phyloP scores from a whole-genome alignment of 2,329 filamentous ascomycete species.

The Cercospora nicotianae region DNA sequence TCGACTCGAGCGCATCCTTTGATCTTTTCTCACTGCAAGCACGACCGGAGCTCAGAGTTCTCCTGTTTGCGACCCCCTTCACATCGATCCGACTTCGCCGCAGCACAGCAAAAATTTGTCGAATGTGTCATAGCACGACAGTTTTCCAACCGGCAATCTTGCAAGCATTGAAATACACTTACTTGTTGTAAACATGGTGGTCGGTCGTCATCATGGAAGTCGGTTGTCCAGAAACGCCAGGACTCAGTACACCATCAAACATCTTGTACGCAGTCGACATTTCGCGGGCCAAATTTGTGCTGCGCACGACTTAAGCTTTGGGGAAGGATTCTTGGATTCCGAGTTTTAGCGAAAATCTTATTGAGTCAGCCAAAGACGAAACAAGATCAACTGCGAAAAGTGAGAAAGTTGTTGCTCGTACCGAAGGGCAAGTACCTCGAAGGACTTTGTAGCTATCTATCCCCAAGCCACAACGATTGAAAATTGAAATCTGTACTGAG shows the following conservation, averaged over 20 bases:
- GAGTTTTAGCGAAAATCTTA: not conserved
- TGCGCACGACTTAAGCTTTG: not conserved
- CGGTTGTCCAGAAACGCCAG: constrained; percentile 21
- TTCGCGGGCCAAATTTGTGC: not conserved
- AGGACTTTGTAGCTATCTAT: not conserved
- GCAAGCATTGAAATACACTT: constrained; percentile 11
- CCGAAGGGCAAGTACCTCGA: not conserved
- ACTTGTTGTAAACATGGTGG: constrained; percentile 38
- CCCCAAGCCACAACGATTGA: not conserved
- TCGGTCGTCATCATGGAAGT: constrained; percentile 29
- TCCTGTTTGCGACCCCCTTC: not conserved
- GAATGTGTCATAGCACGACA: not conserved
- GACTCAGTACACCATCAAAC: constrained; percentile 9
- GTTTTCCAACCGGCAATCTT: not conserved
- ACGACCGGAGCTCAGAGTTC: not conserved
- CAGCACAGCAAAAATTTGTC: constrained; percentile 2
- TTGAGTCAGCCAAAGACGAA: not conserved
- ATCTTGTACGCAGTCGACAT: constrained; percentile 4
- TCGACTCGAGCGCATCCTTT: not conserved
- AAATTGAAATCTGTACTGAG: not conserved
- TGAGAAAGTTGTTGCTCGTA: not conserved
- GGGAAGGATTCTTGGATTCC: not conserved
- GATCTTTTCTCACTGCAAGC: not conserved
- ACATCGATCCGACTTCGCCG: not conserved
- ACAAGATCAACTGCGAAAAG: not conserved